Evolutionary conservation across 2,329 filamentous ascomycete genomes (phyloP).

Genomic region (Ascomycota sp.): DNA sequence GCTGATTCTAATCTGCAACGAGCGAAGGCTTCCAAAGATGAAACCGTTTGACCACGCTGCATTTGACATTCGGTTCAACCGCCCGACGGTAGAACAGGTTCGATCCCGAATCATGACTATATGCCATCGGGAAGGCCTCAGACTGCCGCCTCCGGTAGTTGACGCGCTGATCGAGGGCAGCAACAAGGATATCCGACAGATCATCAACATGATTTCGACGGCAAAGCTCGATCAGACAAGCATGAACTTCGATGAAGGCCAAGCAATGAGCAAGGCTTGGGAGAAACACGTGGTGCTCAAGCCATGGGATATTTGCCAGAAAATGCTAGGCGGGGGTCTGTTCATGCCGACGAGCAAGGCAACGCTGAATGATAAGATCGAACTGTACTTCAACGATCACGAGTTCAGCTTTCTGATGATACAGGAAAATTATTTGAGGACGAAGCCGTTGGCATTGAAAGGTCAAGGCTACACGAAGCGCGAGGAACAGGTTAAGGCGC

Average conservation of each 20-base stretch:
- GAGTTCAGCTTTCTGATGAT: constrained; percentile 96
- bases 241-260: constrained; percentile 68
- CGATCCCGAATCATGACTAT: constrained; percentile 86
- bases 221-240: constrained; percentile 66
- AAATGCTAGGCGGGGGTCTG: constrained; percentile 71
- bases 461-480: constrained; percentile 32
- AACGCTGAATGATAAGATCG: constrained; percentile 89
- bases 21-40: constrained; percentile 85
- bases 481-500: constrained; percentile 54
- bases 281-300: constrained; percentile 93
- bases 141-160: constrained; percentile 60
- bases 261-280: constrained; percentile 92
- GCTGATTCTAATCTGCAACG: constrained; percentile 94
- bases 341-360: constrained; percentile 66
- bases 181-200: constrained; percentile 86
- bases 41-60: constrained; percentile 82
- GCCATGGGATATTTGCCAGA: constrained; percentile 92
- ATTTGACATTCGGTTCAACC: constrained; percentile 66
- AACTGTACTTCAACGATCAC: constrained; percentile 97
- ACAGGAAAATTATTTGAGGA: constrained; percentile 87
- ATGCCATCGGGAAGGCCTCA: constrained; percentile 74
- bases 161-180: constrained; percentile 90
- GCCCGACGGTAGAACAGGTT: constrained; percentile 78
- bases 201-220: constrained; percentile 95
- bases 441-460: constrained; percentile 45